Base-by-base conservation (phyloP, 495 filamentous ascomycete species). In the Chaetomium tenue region DNA sequence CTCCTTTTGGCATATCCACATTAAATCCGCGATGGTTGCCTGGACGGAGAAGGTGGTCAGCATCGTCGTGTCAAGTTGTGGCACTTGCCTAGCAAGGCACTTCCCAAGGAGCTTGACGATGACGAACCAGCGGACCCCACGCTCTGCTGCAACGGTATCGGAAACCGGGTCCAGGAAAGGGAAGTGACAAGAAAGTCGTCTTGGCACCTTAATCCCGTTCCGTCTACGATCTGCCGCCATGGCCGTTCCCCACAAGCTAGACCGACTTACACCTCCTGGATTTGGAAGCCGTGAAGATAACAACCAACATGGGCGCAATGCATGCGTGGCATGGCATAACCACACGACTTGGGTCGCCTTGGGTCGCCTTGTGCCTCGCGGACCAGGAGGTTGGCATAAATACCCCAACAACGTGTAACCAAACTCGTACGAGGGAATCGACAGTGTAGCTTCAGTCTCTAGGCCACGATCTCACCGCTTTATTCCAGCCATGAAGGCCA, bases 111-210 rank as follows among this genome's bases (percentile, higher is more conserved):
- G 26, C 3, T 20, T 28, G 51, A 33, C 11, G 15, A 33, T 33
- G 51, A 23, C 51, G 51, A 54, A 18, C 28, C 12, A n/a, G 8
- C 33, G 18, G 55, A 25, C 55, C 18, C 55, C 55, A 42, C 55
- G 55, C 22, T n/a, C 9, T 15, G 57, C 2, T 59, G 57, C 13
- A 59, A 59, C 57, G 16, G 40, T 59, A n/a, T 12, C 42, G 8
- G 53, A 39, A 12, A n/a, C 4, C 71, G 66, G 70, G 26, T 50
- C 51, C 63, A 51, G 28, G 47, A 60, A 46, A 55, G 63, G 63
- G 48, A 65, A 60, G 47, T 65, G 63, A 60, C 48, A 65, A 60
- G 56, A 55, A 64, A 39, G 42, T 23, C 18, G 9, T 22, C 56
- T 42, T 54, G 30, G 51, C 33, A 28, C 2, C 16, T 44, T 25